These are phyloP conservation scores for Glycine soja DNA, from an alignment of 306 rosid genomes.

Conservation along the genomic window DNA sequence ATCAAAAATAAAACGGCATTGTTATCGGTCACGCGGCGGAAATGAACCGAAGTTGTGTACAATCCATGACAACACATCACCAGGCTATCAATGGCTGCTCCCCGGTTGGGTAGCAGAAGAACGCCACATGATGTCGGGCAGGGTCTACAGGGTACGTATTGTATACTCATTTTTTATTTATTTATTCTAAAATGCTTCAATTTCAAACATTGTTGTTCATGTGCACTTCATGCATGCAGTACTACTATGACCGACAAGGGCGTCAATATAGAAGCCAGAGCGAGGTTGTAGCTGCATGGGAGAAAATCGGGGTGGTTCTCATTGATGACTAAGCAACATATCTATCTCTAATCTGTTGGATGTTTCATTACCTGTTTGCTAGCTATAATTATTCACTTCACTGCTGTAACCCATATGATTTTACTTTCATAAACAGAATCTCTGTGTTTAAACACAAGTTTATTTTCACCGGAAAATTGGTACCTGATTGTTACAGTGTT, in stretches of 20 bases:
- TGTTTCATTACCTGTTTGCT: neutral
- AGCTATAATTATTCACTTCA: neutral
- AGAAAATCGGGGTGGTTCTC: neutral
- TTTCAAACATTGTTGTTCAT: no score
- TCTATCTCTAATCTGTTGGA: neutral
- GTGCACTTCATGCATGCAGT: conserved; percentile 17
- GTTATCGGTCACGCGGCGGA: neutral
- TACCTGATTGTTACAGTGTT: no score
- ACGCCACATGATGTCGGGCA: conserved; percentile 32
- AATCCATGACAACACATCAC: neutral
- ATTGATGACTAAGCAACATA: neutral
- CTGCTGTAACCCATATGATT: neutral
- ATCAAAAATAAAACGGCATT: neutral
- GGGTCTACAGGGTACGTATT: conserved; percentile 31
- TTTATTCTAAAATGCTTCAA: no score
- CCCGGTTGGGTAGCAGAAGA: conserved; percentile 38
- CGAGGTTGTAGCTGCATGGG: neutral
- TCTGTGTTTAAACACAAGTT: neutral
- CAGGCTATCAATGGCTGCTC: conserved; percentile 16
- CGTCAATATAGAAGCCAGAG: neutral
- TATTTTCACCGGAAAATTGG: no score
- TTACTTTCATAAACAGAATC: neutral
- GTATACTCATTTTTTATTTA: no score
- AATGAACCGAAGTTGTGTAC: neutral
- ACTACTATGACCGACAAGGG: neutral